Percentiles rank a stretch among this genome's conserved stretches.
Evolutionary conservation across 306 rosid species (phyloP).

Genomic region (Heteromeles arbutifolia): DNA sequence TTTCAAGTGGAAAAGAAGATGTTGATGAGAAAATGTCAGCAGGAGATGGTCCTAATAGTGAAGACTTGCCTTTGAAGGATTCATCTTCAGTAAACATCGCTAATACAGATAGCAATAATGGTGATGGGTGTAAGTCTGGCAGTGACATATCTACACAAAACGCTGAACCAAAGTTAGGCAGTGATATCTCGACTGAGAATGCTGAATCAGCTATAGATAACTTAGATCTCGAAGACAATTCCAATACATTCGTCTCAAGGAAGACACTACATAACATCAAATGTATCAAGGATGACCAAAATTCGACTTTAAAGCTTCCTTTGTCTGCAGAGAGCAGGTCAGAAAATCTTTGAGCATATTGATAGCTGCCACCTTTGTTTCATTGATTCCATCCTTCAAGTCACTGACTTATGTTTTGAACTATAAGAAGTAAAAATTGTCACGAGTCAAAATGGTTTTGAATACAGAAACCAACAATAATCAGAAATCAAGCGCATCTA

Average conservation of each 20-base stretch:
- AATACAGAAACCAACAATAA: background rate
- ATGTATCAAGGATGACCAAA: constrained; percentile 29
- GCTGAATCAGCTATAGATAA: constrained; percentile 27
- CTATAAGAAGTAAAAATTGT: constrained; percentile 15
- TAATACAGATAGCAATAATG: constrained; percentile 27
- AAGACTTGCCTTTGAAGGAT: constrained; percentile 23
- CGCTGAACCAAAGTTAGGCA: constrained; percentile 29
- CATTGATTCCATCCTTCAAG: background rate
- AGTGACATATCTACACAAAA: constrained; percentile 19
- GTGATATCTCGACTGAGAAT: constrained; percentile 18
- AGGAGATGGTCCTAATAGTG: constrained; percentile 21
- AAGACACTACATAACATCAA: constrained; percentile 21
- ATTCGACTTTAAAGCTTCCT: constrained; percentile 29
- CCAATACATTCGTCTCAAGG: constrained; percentile 20
- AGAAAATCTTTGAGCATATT: constrained; percentile 14
- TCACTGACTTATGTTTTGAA: background rate
- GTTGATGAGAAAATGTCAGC: constrained; percentile 19
- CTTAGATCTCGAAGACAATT: constrained; percentile 31
- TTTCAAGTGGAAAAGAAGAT: constrained; percentile 28
- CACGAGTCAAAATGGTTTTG: constrained; percentile 5
- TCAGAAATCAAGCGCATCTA: background rate
- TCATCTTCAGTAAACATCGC: constrained; percentile 26
- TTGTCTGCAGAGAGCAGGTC: constrained; percentile 40
- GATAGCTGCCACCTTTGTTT: background rate
- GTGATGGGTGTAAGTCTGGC: constrained; percentile 33